Evolutionary conservation across 148 eudicot species (phyloP).

Genomic region (Chenopodium berlandieri): DNA sequence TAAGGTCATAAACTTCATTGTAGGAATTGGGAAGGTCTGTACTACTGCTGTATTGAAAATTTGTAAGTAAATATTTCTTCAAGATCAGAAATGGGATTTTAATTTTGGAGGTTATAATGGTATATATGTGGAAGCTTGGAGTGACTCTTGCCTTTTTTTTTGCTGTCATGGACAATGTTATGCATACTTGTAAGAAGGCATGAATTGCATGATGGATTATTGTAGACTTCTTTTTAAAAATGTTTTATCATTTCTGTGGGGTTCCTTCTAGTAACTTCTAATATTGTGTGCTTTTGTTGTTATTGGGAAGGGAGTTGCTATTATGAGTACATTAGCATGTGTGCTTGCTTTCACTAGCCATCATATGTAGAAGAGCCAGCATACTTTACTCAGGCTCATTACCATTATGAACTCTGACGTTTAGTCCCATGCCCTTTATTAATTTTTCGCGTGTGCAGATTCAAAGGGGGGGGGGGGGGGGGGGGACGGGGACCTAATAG

Average conservation of each 20-base stretch:
- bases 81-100: neutral
- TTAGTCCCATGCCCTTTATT: neutral
- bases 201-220: too few relatives aligned
- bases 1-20: neutral
- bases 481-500: neutral
- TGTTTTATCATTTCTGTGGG: too few relatives aligned
- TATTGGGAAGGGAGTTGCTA: neutral
- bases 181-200: too few relatives aligned
- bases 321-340: neutral
- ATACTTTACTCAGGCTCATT: neutral
- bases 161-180: too few relatives aligned
- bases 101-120: neutral
- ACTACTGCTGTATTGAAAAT: neutral
- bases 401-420: neutral
- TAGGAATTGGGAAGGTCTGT: neutral
- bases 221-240: too few relatives aligned
- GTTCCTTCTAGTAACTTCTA: too few relatives aligned
- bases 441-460: neutral
- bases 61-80: too few relatives aligned
- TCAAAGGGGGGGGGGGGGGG: neutral
- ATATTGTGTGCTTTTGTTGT: neutral
- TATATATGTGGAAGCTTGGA: neutral
- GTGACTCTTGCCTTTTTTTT: neutral
- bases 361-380: neutral
- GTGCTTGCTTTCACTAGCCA: neutral